These are phyloP conservation scores for Aphanomyces invadans DNA, from an alignment of 352 stramenopile species.

Conservation along the genomic window DNA sequence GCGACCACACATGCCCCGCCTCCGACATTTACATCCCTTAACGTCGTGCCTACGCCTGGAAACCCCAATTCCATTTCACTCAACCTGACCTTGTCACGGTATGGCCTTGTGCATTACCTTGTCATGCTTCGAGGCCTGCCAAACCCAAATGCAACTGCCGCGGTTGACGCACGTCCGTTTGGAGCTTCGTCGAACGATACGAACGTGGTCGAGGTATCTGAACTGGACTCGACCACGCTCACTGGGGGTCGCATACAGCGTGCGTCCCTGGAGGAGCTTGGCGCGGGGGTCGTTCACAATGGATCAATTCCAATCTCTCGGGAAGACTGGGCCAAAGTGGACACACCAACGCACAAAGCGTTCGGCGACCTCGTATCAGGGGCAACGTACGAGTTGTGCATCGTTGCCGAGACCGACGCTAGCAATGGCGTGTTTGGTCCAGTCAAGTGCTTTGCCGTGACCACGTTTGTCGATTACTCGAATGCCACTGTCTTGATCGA, in stretches of 20 bases:
- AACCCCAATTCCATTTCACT: slow-evolving; percentile 47
- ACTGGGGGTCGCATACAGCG: slow-evolving; percentile 45
- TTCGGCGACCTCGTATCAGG: slow-evolving; percentile 57
- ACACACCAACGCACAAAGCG: slow-evolving; percentile 39
- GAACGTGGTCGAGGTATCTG: slow-evolving; percentile 23
- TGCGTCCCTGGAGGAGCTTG: slow-evolving; percentile 45
- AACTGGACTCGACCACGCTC: slow-evolving; percentile 27
- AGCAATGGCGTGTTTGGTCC: slow-evolving; percentile 62
- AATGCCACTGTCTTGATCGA: slow-evolving; percentile 63
- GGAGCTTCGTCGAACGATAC: slow-evolving; percentile 5
- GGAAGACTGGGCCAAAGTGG: slow-evolving; percentile 50
- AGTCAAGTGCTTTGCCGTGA: slow-evolving; percentile 40
- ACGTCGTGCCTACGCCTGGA: slow-evolving; percentile 31
- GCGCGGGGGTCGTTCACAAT: slow-evolving; percentile 61
- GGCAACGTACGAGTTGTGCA: slow-evolving; percentile 62
- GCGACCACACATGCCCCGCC: slow-evolving; percentile 41
- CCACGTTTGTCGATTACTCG: slow-evolving; percentile 67
- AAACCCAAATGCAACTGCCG: slow-evolving; percentile 27
- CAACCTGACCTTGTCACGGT: slow-evolving; percentile 43
- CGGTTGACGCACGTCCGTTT: slow-evolving; percentile 11
- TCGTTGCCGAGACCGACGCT: slow-evolving; percentile 58
- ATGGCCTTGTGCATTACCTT: slow-evolving; percentile 68
- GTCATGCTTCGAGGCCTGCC: slow-evolving; percentile 49
- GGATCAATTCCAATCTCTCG: slow-evolving; percentile 60
- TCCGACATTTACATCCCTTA: slow-evolving; percentile 37